Conservation (phyloP, 352 stramenopile species). For the Phytophthora macrochlamydospora region DNA sequence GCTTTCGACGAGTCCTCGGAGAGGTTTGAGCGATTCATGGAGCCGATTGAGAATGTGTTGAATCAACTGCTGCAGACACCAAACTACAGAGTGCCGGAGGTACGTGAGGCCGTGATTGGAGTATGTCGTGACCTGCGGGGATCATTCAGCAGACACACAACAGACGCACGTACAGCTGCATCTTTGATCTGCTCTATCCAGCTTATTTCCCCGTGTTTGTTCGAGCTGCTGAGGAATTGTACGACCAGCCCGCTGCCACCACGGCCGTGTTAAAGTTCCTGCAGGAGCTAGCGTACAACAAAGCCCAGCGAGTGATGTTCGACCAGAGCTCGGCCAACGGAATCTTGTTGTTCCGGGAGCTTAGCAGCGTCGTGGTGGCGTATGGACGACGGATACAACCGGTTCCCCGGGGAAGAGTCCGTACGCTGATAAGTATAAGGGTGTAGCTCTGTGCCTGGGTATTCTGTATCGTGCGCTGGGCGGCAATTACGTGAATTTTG, state of each 20-base stretch:
- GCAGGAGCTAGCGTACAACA: slow-evolving; percentile 95
- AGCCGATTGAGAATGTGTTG: slow-evolving; percentile 89
- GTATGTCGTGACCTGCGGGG: slow-evolving; percentile 97
- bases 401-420: slow-evolving; percentile 87
- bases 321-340: slow-evolving; percentile 97
- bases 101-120: slow-evolving; percentile 93
- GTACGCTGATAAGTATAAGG: slow-evolving; percentile 98
- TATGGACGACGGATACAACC: slow-evolving; percentile 92
- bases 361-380: slow-evolving; percentile 95
- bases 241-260: slow-evolving; percentile 93
- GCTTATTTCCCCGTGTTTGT: slow-evolving; percentile 96
- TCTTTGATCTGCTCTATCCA: slow-evolving; percentile 99
- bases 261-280: slow-evolving; percentile 98
- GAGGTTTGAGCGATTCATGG: slow-evolving; percentile 97
- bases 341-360: slow-evolving; percentile 97
- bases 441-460: slow-evolving; percentile 94
- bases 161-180: slow-evolving; percentile 94
- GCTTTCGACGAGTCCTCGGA: slow-evolving; percentile 93
- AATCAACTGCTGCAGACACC: slow-evolving; percentile 82
- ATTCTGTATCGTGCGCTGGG: slow-evolving; percentile 88
- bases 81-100: slow-evolving; percentile 74
- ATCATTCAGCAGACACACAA: slow-evolving; percentile 98
- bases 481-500: slow-evolving; percentile 99
- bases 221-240: slow-evolving; percentile 94
- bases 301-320: slow-evolving; percentile 98